Evolutionary conservation across 2,329 filamentous ascomycete species (phyloP).

Genomic region (Sporothrix protearum): DNA sequence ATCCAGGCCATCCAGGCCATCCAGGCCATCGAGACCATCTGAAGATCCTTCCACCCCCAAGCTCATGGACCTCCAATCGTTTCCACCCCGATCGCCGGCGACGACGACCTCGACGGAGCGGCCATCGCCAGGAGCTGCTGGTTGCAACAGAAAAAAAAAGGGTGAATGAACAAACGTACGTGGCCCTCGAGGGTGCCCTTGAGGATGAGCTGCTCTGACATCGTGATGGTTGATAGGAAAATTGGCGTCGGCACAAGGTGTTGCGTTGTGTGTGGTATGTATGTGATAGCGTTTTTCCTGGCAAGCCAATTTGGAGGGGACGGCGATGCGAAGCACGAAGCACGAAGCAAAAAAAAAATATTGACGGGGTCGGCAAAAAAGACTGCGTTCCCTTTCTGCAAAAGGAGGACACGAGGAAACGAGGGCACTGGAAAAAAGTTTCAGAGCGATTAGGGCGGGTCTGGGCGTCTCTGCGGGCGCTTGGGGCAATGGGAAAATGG

Average conservation of each 20-base stretch:
- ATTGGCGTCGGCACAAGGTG: constrained; percentile 29
- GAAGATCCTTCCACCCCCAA: background rate
- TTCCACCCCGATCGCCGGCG: background rate
- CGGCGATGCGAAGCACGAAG: constrained; percentile 21
- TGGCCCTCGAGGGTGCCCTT: constrained; percentile 98
- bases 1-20: background rate
- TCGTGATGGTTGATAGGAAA: constrained; percentile 41
- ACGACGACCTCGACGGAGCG: background rate
- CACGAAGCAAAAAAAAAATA: too few relatives aligned
- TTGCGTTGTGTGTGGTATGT: constrained; percentile 15
- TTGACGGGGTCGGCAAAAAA: constrained; percentile 14
- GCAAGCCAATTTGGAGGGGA: constrained; percentile 22
- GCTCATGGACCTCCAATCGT: background rate
- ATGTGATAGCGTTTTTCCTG: constrained; percentile 20
- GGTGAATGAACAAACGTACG: constrained; percentile 50
- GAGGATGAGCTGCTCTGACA: constrained; percentile 93
- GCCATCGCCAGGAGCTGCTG: background rate
- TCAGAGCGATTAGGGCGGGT: constrained; percentile 27
- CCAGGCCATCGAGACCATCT: background rate
- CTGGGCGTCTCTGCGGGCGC: background rate
- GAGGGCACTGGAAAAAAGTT: constrained; percentile 26
- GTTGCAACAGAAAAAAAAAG: background rate
- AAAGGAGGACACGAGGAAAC: constrained; percentile 23
- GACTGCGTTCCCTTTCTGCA: constrained; percentile 15
- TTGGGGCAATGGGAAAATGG: constrained; percentile 20